A percentile compares a stretch with the other conserved stretches of the same genome.
phyloP scores from a whole-genome alignment of 176 grass and related monocot species.

The Canna indica region DNA sequence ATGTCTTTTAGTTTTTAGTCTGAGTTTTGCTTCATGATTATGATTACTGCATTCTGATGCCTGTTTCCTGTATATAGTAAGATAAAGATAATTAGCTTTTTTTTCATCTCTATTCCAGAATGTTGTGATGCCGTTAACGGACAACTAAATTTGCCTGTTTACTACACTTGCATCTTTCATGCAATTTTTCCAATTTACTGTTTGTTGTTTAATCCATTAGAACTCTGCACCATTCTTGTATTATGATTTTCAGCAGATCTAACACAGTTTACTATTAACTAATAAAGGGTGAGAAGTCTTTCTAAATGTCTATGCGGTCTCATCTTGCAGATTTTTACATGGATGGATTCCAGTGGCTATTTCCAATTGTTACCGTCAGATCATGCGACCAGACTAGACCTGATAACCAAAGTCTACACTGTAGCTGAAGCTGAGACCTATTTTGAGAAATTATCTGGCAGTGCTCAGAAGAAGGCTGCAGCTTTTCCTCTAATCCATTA shows the following conservation, averaged over 20 bases:
- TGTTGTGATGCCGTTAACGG: no score
- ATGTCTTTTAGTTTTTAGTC: background rate
- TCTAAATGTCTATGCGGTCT: background rate
- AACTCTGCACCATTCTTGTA: background rate
- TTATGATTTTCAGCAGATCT: background rate
- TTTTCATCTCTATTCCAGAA: background rate
- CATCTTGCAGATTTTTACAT: conserved; percentile 57
- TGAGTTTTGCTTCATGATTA: background rate
- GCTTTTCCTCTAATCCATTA: conserved; percentile 64
- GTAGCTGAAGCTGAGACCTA: conserved; percentile 54
- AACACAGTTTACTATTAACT: background rate
- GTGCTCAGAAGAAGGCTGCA: conserved; percentile 50
- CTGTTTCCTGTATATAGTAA: background rate
- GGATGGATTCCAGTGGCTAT: conserved; percentile 45
- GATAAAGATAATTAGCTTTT: background rate
- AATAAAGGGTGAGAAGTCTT: background rate
- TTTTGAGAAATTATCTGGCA: conserved; percentile 35
- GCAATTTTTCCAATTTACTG: background rate
- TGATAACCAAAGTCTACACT: conserved; percentile 47
- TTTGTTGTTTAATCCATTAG: background rate
- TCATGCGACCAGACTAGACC: conserved; percentile 50
- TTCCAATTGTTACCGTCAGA: conserved; percentile 37
- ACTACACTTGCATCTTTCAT: background rate
- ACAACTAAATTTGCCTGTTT: background rate
- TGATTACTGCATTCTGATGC: background rate